phyloP scores from a whole-genome alignment of 2,329 filamentous ascomycete species.

The Aspergillus piperis region DNA sequence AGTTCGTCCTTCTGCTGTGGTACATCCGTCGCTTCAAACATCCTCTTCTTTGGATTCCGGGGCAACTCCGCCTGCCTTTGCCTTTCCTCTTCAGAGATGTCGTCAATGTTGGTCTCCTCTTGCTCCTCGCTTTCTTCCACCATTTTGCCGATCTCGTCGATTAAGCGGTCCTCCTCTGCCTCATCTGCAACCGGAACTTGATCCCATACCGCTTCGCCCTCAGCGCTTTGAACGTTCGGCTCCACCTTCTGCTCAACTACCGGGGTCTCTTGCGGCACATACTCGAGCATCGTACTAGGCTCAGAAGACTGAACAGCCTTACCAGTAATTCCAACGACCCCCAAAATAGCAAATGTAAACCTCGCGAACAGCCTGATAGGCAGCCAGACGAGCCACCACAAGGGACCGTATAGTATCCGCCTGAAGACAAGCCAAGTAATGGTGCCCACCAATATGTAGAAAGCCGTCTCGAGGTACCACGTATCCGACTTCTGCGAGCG shows the following conservation, averaged over 20 bases:
- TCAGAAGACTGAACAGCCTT: conserved; percentile 29
- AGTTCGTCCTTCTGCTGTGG: conserved; percentile 41
- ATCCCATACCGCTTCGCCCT: conserved; percentile 23
- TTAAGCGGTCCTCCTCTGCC: conserved; percentile 36
- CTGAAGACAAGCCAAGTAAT: conserved; percentile 85
- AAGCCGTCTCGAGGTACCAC: conserved; percentile 91
- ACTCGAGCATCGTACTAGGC: conserved; percentile 22
- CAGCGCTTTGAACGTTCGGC: conserved; percentile 19
- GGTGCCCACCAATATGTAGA: conserved; percentile 77
- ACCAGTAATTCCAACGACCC: conserved; percentile 49
- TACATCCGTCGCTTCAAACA: conserved; percentile 47
- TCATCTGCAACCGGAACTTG: conserved; percentile 22
- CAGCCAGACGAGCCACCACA: conserved; percentile 86
- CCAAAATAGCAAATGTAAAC: conserved; percentile 57
- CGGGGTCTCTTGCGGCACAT: conserved; percentile 21
- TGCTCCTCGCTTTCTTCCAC: conserved; percentile 29
- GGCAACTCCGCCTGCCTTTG: conserved; percentile 40
- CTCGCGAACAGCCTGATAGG: conserved; percentile 71
- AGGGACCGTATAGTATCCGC: conserved; percentile 80
- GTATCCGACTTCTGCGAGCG: conserved; percentile 93
- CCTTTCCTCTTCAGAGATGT: conserved; percentile 39
- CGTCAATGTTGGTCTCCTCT: conserved; percentile 33
- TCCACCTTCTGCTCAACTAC: conserved; percentile 23
- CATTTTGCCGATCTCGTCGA: conserved; percentile 47
- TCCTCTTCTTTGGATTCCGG: conserved; percentile 51